Evolutionary conservation across 1,284 basidiomycete species (phyloP), one percentile per base, ranked within the genome.

Genomic region (Melanopsichium pennsylvanicum): DNA sequence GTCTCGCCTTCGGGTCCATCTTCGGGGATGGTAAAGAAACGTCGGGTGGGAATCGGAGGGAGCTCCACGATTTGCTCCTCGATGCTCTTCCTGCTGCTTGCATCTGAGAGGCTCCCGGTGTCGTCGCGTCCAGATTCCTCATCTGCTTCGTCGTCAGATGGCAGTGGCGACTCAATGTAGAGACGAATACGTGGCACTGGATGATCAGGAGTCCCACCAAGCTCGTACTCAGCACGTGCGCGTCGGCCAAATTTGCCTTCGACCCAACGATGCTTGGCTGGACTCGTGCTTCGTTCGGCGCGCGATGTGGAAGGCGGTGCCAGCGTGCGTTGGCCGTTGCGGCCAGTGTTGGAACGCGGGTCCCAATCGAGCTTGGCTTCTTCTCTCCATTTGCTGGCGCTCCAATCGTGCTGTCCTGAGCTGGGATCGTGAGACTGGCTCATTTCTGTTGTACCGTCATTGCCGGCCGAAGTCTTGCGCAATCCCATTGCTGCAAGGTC

Each of bases 201-300:
- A 22, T 79, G 61, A 19, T 79, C 79, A 4, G 72, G 66, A 0
- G 80, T 82, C 0, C 82, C 82, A 16, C 74, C 80, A 1, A 83
- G 67, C 56, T 83, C 80, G 57, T 83, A 83, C 39, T 81, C 81
- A 3, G 82, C 82, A 38, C 77, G 64, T 8, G 80, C 82, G 15
- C 80, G 54, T 18, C 82, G 48, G 16, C 77, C 79, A 13, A 64
- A 46, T 43, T 74, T 66, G 40, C 76, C 67, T 63, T 81, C 46
- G 22, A 77, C 62, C 78, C 81, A 71, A 32, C 75, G 52, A 26
- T 58, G 54, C 47, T 58, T 55, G 2, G 56, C 56, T 15, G 61
- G 55, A 31, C 55, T 64, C 6, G 45, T 25, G 23, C 48, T 52
- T 18, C 49, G 55, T n/a, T 64, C 50, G 7, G 25, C 29, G 25